Evolutionary conservation across 768 basidiomycete genomes (phyloP).

Genomic region (Sporobolomyces phaffii): DNA sequence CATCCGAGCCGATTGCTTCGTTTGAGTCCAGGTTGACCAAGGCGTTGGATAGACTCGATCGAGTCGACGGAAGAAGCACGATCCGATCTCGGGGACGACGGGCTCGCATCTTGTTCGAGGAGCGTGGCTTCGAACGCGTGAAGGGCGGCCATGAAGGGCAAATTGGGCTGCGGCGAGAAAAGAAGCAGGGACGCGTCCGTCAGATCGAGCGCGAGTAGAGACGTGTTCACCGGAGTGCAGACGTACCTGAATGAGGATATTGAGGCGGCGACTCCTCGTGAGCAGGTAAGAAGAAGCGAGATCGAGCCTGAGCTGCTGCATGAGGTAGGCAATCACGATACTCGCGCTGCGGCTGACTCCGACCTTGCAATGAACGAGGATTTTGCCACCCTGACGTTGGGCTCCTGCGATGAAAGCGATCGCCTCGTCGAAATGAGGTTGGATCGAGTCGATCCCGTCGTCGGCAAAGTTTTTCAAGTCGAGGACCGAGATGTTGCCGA

Average conservation of each 20-base stretch:
- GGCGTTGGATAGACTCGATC: slow-evolving; percentile 53
- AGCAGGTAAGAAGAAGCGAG: slow-evolving; percentile 91
- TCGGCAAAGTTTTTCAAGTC: slow-evolving; percentile 68
- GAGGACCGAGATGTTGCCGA: slow-evolving; percentile 80
- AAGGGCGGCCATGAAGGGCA: slow-evolving; percentile 89
- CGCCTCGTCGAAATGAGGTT: slow-evolving; percentile 77
- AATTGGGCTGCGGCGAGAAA: slow-evolving; percentile 78
- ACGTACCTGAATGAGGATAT: slow-evolving; percentile 46
- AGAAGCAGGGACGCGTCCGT: neutral
- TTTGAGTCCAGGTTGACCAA: slow-evolving; percentile 63
- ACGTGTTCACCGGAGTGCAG: neutral
- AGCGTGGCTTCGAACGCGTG: slow-evolving; percentile 90
- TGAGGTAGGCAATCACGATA: slow-evolving; percentile 93
- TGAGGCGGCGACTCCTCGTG: slow-evolving; percentile 76
- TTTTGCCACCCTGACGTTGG: slow-evolving; percentile 71
- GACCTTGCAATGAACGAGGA: slow-evolving; percentile 96
- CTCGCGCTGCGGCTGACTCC: slow-evolving; percentile 93
- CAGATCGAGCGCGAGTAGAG: neutral
- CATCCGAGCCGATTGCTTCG: slow-evolving; percentile 57
- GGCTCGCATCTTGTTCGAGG: slow-evolving; percentile 47
- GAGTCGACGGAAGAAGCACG: neutral
- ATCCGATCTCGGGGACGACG: neutral
- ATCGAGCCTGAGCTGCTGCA: slow-evolving; percentile 75
- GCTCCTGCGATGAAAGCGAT: slow-evolving; percentile 92
- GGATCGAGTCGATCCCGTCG: slow-evolving; percentile 90